Evolutionary conservation across 257 asterid species (phyloP).

Genomic region (Mitragyna speciosa): DNA sequence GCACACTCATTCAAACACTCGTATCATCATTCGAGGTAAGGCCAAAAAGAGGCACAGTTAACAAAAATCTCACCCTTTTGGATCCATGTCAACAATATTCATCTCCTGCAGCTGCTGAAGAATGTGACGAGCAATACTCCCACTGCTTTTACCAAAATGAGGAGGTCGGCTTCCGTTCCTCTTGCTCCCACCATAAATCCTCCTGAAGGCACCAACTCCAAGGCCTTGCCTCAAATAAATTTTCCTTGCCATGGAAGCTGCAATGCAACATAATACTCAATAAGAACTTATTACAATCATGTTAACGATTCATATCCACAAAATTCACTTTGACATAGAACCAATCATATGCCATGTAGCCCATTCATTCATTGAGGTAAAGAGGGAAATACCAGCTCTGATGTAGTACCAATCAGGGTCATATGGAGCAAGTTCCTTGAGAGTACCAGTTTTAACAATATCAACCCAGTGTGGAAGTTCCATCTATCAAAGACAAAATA

Average conservation of each 20-base stretch:
- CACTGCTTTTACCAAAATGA: slow-evolving; percentile 66
- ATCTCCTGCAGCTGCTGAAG: slow-evolving; percentile 58
- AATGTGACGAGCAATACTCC: slow-evolving; percentile 65
- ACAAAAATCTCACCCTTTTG: slow-evolving; percentile 48
- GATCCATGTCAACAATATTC: slow-evolving; percentile 56
- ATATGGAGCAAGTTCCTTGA: slow-evolving; percentile 87
- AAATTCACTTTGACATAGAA: neutral
- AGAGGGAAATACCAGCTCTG: slow-evolving; percentile 62
- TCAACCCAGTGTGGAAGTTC: slow-evolving; percentile 94
- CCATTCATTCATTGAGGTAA: neutral
- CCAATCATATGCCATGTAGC: neutral
- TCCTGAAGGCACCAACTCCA: slow-evolving; percentile 78
- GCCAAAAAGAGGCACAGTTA: neutral
- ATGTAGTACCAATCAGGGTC: slow-evolving; percentile 96
- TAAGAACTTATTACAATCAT: neutral
- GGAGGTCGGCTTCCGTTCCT: slow-evolving; percentile 74
- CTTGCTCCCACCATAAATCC: slow-evolving; percentile 88
- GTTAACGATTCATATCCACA: neutral
- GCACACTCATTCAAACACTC: neutral
- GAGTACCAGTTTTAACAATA: slow-evolving; percentile 80
- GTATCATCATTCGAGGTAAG: neutral
- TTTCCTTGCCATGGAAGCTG: slow-evolving; percentile 91
- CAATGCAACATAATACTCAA: slow-evolving; percentile 2
- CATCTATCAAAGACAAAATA: slow-evolving; percentile 34
- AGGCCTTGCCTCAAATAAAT: slow-evolving; percentile 74